phyloP scores from a whole-genome alignment of 2,329 filamentous ascomycete species.

The Alternaria metachromatica region DNA sequence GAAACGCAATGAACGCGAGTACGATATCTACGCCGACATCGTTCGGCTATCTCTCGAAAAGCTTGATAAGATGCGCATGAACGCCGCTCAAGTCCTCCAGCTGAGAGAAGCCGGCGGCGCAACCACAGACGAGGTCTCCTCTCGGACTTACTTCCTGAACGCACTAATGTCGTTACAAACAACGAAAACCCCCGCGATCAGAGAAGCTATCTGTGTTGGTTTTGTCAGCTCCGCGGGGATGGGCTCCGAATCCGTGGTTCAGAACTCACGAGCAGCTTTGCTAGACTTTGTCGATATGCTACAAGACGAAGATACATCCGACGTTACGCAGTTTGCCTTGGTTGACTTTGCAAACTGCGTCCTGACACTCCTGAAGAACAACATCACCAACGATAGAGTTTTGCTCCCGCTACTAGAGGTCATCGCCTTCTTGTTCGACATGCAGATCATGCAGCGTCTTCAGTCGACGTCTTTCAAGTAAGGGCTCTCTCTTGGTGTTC shows the following conservation, averaged over 20 bases:
- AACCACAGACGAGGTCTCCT: slow-evolving; percentile 58
- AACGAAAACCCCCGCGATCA: slow-evolving; percentile 15
- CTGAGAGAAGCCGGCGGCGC: slow-evolving; percentile 6
- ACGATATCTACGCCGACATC: slow-evolving; percentile 49
- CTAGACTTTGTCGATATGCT: slow-evolving; percentile 51
- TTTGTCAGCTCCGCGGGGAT: slow-evolving; percentile 76
- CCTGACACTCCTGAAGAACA: slow-evolving; percentile 36
- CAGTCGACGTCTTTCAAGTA: slow-evolving; percentile 61
- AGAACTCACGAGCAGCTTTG: slow-evolving; percentile 71
- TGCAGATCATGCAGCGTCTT: slow-evolving; percentile 52
- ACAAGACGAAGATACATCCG: slow-evolving; percentile 12
- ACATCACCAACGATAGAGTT: slow-evolving; percentile 67
- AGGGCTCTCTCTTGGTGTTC: slow-evolving; percentile 21
- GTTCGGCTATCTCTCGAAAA: slow-evolving; percentile 84
- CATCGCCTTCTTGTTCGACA: slow-evolving; percentile 70
- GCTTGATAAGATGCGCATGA: slow-evolving; percentile 77
- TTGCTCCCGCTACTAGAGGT: slow-evolving; percentile 79
- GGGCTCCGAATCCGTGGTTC: slow-evolving; percentile 77
- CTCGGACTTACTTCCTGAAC: slow-evolving; percentile 63
- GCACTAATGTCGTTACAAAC: slow-evolving; percentile 52
- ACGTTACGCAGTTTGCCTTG: slow-evolving; percentile 26
- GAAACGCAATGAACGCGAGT: slow-evolving; percentile 16
- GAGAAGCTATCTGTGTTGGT: slow-evolving; percentile 65
- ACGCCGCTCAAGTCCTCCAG: slow-evolving; percentile 35
- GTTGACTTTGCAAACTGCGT: slow-evolving; percentile 35